phyloP scores from a whole-genome alignment of 352 stramenopile genomes.

The Phytophthora capsici region DNA sequence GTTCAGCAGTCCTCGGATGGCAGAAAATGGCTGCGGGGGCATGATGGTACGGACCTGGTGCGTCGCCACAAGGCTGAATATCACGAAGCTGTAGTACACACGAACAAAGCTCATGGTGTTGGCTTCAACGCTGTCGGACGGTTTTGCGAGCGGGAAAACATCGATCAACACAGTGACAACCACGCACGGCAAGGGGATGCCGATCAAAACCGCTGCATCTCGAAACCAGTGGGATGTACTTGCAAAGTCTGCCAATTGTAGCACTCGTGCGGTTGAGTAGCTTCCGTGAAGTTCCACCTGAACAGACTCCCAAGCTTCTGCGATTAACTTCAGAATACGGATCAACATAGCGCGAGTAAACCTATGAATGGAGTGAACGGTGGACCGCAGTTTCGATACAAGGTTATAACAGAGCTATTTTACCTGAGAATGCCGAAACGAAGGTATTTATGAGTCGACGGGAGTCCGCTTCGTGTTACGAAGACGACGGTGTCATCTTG shows the following conservation, averaged over 20 bases:
- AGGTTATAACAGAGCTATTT: no score
- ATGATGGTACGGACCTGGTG: conserved; percentile 17
- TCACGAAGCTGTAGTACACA: conserved; percentile 12
- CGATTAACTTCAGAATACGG: background rate
- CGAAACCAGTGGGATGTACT: conserved; percentile 3
- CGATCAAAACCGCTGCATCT: conserved; percentile 8
- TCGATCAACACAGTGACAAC: conserved; percentile 9
- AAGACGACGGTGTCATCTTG: background rate
- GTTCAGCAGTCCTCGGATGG: background rate
- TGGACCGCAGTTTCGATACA: no score
- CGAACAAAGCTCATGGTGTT: conserved; percentile 18
- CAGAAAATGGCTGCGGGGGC: background rate
- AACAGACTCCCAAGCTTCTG: background rate
- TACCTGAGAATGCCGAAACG: no score
- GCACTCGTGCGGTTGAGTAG: conserved; percentile 5
- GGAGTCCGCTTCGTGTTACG: no score
- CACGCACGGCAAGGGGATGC: conserved; percentile 17
- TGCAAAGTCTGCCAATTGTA: conserved; percentile 1
- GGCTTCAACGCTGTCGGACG: background rate
- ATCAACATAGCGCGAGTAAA: background rate
- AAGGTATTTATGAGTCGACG: no score
- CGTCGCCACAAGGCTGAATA: conserved; percentile 21
- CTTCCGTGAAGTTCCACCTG: conserved; percentile 11
- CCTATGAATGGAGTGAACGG: background rate
- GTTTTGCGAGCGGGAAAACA: conserved; percentile 11